Base-by-base conservation (phyloP, 148 eudicot species). In the Persicaria maculosa region DNA sequence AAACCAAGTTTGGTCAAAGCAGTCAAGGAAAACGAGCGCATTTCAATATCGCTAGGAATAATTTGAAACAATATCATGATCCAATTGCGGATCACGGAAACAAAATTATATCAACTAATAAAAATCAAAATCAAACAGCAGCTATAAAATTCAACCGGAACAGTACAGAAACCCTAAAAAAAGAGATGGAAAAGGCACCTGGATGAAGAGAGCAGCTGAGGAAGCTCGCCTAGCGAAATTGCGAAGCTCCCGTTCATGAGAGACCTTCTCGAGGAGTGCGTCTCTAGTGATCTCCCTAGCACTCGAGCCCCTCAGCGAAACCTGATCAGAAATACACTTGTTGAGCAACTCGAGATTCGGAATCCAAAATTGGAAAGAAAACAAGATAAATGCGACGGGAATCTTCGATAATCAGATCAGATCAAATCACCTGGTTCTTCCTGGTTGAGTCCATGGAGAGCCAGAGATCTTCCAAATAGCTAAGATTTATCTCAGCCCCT, bases 261-360 rank as follows among this genome's bases (percentile, higher is more conserved):
- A 83, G 74, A 93, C 95, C 78, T 77, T 86, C 77, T 89, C 91
- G 22, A 93, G 83, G 59, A 93, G 87, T 2, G 87, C 95, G 65
- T 83, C 87, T 79, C 97, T 83, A 5, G 95, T 83, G n/a, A 93
- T 91, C 81, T 91, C 98, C 81, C 78, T 88, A 14, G 83, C 85
- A 77, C 98, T 93, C 12, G 98, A 84, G 75, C 98, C 98, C 58
- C 98, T 85, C 50, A 93, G 79, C 15, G 98, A 93, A 7, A 93
- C 97, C 98, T 93, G 72, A 78, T 64, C 70, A 12, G 40, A 7
- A 71, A 47, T 4, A 25, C 7, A 25, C 40, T 31, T 31, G 9
- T 11, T 62, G 68, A 62, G 68, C 44, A 31, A 65, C 40, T 31
- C 40, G 40, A 31, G 40, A 65, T 65, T 43, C 8, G 8, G 45